Base-by-base conservation (phyloP, 495 filamentous ascomycete species). In the Friedmanniomyces simplex region DNA sequence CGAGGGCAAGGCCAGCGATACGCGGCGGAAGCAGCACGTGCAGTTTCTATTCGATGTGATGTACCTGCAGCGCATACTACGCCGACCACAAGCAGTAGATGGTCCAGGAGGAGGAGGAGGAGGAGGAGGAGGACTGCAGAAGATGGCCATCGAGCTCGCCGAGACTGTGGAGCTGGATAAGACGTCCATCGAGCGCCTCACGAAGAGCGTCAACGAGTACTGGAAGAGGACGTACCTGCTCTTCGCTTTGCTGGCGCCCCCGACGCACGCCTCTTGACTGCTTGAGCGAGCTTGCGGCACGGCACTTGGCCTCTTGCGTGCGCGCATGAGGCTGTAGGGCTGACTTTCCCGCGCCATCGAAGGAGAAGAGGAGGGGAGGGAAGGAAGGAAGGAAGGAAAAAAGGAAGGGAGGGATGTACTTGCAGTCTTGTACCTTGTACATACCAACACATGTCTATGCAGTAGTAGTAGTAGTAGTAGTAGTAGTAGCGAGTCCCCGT, bases 11-110 rank as follows among this genome's bases (percentile, higher is more conserved):
- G 52, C 3, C 14, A 16, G 39, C 39, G 39, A 43, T 20, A 8
- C 26, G 2, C 3, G 46, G 30, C 49, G 49, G 2, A 20, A 36
- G 16, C 13, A 36, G 12, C 49, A 36, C 11, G 13, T 52, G 5
- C 93, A 96, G 64, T 77, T 84, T 48, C 74, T 91, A 20, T 93
- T 94, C 61, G 93, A 98, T 66, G 68, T 84, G 8, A 58, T 80
- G 30, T 87, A 90, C 57, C 74, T 96, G 14, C 69, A 50, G 18
- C 36, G 58, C 34, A 37, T 36, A 2, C 16, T 52, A 10, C 46
- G 25, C 16, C 46, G 24, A 12, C 46, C 6, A 7, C 11, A 49
- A 5, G 16, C 49, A 36, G n/a, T n/a, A 32, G 49, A 52, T 2
- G 20, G 25, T 11, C 6, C 24, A 6, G 24, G 16, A 14, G 10